Percentiles rank a stretch among this genome's conserved stretches.
These are phyloP conservation scores for Hamigera avellanea DNA, from an alignment of 495 filamentous ascomycete species.

Conservation along the genomic window DNA sequence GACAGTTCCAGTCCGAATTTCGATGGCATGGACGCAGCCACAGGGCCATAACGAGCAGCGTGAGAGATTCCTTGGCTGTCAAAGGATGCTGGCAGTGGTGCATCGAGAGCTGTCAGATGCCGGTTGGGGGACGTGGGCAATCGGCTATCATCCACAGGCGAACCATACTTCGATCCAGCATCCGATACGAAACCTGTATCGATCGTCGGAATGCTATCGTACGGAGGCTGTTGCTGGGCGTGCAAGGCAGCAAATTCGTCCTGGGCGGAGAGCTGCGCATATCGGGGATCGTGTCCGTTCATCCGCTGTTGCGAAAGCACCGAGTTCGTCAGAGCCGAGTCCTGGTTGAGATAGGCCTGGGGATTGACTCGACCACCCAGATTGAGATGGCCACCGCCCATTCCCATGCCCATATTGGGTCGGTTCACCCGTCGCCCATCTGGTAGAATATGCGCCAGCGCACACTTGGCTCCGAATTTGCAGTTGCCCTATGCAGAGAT, in stretches of 20 bases:
- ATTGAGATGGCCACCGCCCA: constrained; percentile 45
- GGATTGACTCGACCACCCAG: constrained; percentile 65
- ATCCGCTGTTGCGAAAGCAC: constrained; percentile 61
- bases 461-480: constrained; percentile 97
- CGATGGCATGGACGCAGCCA: constrained; percentile 85
- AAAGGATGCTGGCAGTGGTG: constrained; percentile 87
- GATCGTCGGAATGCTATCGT: constrained; percentile 57
- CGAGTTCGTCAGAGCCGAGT: constrained; percentile 73
- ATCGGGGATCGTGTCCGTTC: constrained; percentile 35
- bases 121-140: constrained; percentile 59
- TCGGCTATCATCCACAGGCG: constrained; percentile 68
- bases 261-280: constrained; percentile 22
- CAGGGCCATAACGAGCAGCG: constrained; percentile 78
- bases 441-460: constrained; percentile 86
- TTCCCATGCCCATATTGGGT: constrained; percentile 30
- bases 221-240: constrained; percentile 26
- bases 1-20: constrained; percentile 82
- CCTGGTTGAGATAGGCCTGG: constrained; percentile 47
- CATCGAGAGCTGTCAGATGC: constrained; percentile 78
- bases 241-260: constrained; percentile 36
- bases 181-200: constrained; percentile 71
- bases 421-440: constrained; percentile 85
- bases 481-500: constrained; percentile 68
- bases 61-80: constrained; percentile 93
- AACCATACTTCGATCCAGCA: constrained; percentile 71